phyloP scores from a whole-genome alignment of 2,329 filamentous ascomycete species.

The Aureobasidium sp. region DNA sequence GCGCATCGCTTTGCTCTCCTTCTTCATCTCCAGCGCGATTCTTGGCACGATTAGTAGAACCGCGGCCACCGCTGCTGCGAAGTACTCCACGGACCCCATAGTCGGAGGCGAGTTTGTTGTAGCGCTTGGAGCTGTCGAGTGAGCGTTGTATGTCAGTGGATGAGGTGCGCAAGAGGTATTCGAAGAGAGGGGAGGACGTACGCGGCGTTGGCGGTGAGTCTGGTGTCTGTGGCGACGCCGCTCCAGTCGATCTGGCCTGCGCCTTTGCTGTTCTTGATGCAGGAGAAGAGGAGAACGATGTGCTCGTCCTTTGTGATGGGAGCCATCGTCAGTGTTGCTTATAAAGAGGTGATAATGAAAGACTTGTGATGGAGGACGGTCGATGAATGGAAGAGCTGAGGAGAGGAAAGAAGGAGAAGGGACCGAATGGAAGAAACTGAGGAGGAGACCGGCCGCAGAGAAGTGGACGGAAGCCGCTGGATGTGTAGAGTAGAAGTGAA shows the following conservation, averaged over 20 bases:
- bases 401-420: background rate
- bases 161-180: no score
- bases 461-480: background rate
- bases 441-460: background rate
- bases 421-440: background rate
- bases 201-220: slow-evolving; percentile 61
- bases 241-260: slow-evolving; percentile 59
- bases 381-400: background rate
- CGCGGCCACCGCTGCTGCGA: slow-evolving; percentile 15
- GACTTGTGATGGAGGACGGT: background rate
- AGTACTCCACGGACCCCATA: slow-evolving; percentile 39
- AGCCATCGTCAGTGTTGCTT: background rate
- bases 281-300: slow-evolving; percentile 59
- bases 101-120: slow-evolving; percentile 58
- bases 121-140: slow-evolving; percentile 54
- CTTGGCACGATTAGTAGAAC: slow-evolving; percentile 13
- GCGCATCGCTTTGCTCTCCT: slow-evolving; percentile 5
- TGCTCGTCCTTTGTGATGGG: slow-evolving; percentile 40
- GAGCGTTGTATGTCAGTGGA: no score
- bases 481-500: background rate
- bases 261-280: slow-evolving; percentile 54
- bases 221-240: slow-evolving; percentile 57
- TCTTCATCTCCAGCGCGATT: slow-evolving; percentile 15
- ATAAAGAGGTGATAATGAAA: background rate
- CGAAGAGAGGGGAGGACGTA: slow-evolving; percentile 39